Percentiles rank a stretch among this genome's conserved stretches.
Conservation (phyloP, 345 rosid species). For the Camelina sativa region DNA sequence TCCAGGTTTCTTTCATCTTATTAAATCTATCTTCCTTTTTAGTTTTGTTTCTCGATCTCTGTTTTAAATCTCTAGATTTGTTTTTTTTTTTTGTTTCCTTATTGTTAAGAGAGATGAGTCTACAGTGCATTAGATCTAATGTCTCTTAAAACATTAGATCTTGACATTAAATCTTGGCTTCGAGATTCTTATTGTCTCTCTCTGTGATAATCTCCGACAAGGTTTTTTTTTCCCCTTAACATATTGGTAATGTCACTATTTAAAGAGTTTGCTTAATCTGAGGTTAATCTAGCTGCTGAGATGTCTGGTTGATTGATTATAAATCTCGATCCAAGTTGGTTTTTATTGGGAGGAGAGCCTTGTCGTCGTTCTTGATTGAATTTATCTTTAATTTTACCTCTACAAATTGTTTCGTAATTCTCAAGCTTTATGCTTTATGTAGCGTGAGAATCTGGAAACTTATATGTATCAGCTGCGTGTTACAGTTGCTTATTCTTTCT, state of each 20-base stretch:
- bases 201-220: constrained; percentile 3
- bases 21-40: background rate
- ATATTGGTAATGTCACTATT: constrained; percentile 25
- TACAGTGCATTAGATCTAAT: constrained; percentile 35
- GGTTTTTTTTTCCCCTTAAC: no score
- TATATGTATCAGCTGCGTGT: constrained; percentile 10
- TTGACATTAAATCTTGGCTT: constrained; percentile 33
- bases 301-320: constrained; percentile 35
- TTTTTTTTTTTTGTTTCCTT: background rate
- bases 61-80: constrained; percentile 35
- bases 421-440: constrained; percentile 33
- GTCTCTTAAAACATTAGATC: no score
- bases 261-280: constrained; percentile 23
- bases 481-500: constrained; percentile 26
- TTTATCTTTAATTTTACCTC: constrained; percentile 1
- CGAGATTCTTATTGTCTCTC: constrained; percentile 25
- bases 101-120: constrained; percentile 19
- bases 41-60: constrained; percentile 34
- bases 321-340: constrained; percentile 21
- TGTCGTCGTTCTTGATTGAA: constrained; percentile 17
- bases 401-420: constrained; percentile 13
- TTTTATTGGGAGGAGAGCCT: constrained; percentile 31
- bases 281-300: constrained; percentile 37
- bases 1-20: constrained; percentile 29
- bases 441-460: constrained; percentile 45